Base-by-base conservation (phyloP, 1,139 yeast species). In the Scheffersomyces quercinus region DNA sequence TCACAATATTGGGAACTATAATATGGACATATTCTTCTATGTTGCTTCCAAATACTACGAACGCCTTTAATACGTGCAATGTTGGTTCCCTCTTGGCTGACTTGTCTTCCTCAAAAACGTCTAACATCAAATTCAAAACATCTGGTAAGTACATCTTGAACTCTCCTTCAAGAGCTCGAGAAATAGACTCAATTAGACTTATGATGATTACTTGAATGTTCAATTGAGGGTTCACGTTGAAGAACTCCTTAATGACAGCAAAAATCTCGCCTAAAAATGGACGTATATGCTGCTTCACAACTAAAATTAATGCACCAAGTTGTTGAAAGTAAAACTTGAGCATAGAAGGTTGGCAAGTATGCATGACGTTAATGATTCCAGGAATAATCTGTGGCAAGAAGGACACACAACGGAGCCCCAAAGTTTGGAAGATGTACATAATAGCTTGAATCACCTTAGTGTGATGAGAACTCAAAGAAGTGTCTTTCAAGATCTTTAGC, bases 291-390 rank as follows among this genome's bases (percentile, higher is more conserved):
- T 89, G 95, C 52, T 88, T 89, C 14, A 91, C 97, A 51, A 90
- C 88, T 35, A 81, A 69, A 8, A 91, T 85, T 49, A 95, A 71
- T 2, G 85, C 84, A 10, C 95, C 85, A 44, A 95, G 68, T 56
- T 93, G 97, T 55, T 90, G 93, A 65, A 95, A 90, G 59, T 91
- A 88, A 49, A 91, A 87, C 55, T 89, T 96, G 16, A 89, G 74
- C 82, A 89, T 82, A 0, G 88, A 81, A 2, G 85, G 83, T 13
- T 93, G 88, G 59, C 96, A 89, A 1, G 84, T 75, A 46, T 84
- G 83, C 91, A 95, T 89, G 3, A 91, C 97, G 39, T 78, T 78
- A 31, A 89, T 75, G 49, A 93, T 82, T 0, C 96, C 97, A 0
- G 97, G 97, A 36, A 95, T 83, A 11, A 93, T 88, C 47, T 88